Percentiles rank a stretch among this genome's conserved stretches.
These are phyloP conservation scores for Schizonepeta tenuifolia DNA, from an alignment of 257 asterid species.

Conservation along the genomic window DNA sequence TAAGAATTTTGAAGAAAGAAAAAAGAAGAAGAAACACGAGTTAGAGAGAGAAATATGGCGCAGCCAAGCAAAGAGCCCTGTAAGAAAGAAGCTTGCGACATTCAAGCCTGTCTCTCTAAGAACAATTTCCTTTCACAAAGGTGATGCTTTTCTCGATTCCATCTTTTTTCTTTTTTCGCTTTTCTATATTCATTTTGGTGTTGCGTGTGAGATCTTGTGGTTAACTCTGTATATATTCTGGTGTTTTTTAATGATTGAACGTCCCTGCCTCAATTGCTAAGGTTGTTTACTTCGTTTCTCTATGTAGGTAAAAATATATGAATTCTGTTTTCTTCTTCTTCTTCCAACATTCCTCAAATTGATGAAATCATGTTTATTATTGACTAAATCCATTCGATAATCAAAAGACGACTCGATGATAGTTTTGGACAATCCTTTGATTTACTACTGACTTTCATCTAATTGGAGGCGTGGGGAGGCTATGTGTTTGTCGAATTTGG, in stretches of 20 bases:
- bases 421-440: neutral
- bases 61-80: constrained; percentile 93
- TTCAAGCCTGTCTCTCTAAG: constrained; percentile 97
- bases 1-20: neutral
- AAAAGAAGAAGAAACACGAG: neutral
- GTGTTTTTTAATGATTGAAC: neutral
- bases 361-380: neutral
- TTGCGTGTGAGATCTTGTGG: neutral
- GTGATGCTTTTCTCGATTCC: constrained; percentile 28
- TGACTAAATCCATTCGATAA: neutral
- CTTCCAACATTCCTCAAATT: neutral
- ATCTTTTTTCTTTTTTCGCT: neutral
- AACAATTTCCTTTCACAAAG: constrained; percentile 86
- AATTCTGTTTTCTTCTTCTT: neutral
- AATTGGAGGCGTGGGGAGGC: constrained; percentile 4
- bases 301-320: neutral
- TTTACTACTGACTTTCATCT: neutral
- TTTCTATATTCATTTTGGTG: neutral
- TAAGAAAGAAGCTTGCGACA: constrained; percentile 91
- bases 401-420: neutral
- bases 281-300: constrained; percentile 1
- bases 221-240: neutral
- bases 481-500: neutral
- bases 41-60: constrained; percentile 44
- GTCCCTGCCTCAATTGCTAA: neutral